Percentiles rank a stretch among this genome's conserved stretches.
phyloP scores from a whole-genome alignment of 2,329 filamentous ascomycete genomes.

The Aspergillus chevalieri region DNA sequence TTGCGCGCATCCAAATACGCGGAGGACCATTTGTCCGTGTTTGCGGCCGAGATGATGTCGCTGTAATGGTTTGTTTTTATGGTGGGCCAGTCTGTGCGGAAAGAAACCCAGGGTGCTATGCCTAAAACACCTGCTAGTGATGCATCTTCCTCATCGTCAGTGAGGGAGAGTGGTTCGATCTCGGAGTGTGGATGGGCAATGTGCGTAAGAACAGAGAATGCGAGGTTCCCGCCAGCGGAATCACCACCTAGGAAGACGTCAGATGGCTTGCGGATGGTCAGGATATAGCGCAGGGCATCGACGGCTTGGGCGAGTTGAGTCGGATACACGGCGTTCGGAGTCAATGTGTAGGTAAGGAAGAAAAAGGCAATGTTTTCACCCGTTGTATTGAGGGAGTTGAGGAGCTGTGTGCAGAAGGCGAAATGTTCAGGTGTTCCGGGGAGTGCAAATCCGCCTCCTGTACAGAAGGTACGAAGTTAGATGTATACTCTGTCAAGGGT shows the following conservation, averaged over 20 bases:
- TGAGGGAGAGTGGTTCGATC: conserved; percentile 34
- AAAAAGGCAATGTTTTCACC: conserved; percentile 44
- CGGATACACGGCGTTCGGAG: conserved; percentile 35
- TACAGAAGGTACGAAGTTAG: neutral
- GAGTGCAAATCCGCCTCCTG: conserved; percentile 51
- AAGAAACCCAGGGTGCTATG: conserved; percentile 52
- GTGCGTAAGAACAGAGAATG: conserved; percentile 27
- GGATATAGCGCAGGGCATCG: conserved; percentile 33
- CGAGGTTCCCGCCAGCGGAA: conserved; percentile 37
- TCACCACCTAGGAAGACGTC: conserved; percentile 35
- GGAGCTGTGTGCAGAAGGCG: conserved; percentile 39
- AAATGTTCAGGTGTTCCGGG: conserved; percentile 39
- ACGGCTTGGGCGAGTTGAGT: conserved; percentile 34
- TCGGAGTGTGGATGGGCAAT: conserved; percentile 50
- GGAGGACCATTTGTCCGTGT: conserved; percentile 38
- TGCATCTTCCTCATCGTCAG: conserved; percentile 10
- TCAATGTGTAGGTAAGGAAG: conserved; percentile 50
- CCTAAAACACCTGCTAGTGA: conserved; percentile 41
- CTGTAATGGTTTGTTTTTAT: conserved; percentile 42
- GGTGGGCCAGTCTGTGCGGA: conserved; percentile 33
- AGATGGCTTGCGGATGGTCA: conserved; percentile 24
- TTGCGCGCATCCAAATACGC: conserved; percentile 39
- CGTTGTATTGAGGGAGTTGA: conserved; percentile 31
- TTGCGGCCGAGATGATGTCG: conserved; percentile 41
- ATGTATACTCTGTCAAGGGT: conserved; percentile 1